Evolutionary conservation across 129 eudicot genomes (phyloP), one percentile per base, ranked within the genome.

Genomic region (Oenanthe sinensis): DNA sequence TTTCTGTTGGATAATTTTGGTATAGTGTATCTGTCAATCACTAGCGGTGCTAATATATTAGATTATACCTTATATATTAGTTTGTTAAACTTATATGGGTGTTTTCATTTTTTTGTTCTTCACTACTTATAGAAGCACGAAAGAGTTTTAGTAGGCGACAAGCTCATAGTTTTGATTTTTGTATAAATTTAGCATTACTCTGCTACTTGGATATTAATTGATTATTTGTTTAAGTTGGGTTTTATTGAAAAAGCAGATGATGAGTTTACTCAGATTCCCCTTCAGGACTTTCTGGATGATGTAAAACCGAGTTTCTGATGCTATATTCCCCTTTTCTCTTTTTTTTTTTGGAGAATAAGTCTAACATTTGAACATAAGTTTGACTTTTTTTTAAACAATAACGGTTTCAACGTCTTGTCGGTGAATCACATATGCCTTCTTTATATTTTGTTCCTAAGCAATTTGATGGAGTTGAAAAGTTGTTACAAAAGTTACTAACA

Each of bases 261-360:
- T 81, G 96, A 88, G 79, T 20, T 79, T 55, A 79, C 90, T 90
- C 92, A 92, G 92, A 90, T 90, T 90, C 92, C 92, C 92, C 96
- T 90, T 88, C 96, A 88, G 79, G 72, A 67, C 42, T 33, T 26
- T 86, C 80, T 80, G 96, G 87, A 84, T 88, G 96, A 91, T 88
- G 93, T 87, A 69, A 81, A 85, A 82, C 96, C 91, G 96, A 91
- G 89, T 84, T 77, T 85, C 96, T 91, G 96, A 91, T 88, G 96
- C 85, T 8, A 62, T 10, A 26, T 62, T n/a, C 14, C 16, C 36
- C 6, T 10, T 67, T 28, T 67, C 14, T 48, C 6, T 8, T 24
- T 33, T 4, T 8, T 11, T 28, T 30, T 28, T 65, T 65, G 71
- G 39, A 15, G 55, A 15, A 49, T 1, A 3, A 39, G 42, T 39